Evolutionary conservation across 768 basidiomycete genomes (phyloP), one percentile per base, ranked within the genome.

Genomic region (Auricularia sp.): DNA sequence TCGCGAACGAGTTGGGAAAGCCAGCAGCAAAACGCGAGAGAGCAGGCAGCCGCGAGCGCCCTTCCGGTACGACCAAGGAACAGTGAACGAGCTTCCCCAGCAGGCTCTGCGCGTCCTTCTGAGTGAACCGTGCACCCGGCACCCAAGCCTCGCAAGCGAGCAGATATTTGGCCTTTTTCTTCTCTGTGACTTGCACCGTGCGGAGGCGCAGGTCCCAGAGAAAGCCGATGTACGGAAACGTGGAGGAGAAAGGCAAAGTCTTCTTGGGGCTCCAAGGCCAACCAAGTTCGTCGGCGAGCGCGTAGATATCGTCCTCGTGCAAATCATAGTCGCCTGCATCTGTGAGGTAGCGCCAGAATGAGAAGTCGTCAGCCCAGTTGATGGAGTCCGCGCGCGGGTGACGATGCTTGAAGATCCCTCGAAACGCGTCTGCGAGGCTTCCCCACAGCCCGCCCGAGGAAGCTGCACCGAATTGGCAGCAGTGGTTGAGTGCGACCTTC

Each of bases 281-380:
- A 0, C 77, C 76, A 0, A 78, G 65, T 0, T 62, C 42, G 0
- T 64, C 62, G 0, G 76, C 73, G 6, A 77, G 54, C 1, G 62
- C 65, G 1, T 75, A 70, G 64, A 78, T 74, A 1, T 75, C 71
- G 18, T 62, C 69, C 63, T 75, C 71, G 47, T 21, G 21, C 21
- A 51, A 16, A 2, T 54, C 37, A 29, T 54, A 58, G 16, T 16
- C 14, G 14, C 47, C 47, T 16, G 6, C 11, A 6, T 6, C 11
- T 51, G 16, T 16, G 6, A 6, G 11, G 2, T 11, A 51, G 6
- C 2, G 73, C 71, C 3, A 76, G 62, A 69, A 64, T 18, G 69
- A 62, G 63, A 78, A 77, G 62, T 80, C 72, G 71, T 80, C 76
- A 0, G 78, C 77, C 78, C 78, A 80, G 64, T 78, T 79, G 24